phyloP scores from a whole-genome alignment of 2,329 filamentous ascomycete genomes.

The Colletotrichum kahawae region DNA sequence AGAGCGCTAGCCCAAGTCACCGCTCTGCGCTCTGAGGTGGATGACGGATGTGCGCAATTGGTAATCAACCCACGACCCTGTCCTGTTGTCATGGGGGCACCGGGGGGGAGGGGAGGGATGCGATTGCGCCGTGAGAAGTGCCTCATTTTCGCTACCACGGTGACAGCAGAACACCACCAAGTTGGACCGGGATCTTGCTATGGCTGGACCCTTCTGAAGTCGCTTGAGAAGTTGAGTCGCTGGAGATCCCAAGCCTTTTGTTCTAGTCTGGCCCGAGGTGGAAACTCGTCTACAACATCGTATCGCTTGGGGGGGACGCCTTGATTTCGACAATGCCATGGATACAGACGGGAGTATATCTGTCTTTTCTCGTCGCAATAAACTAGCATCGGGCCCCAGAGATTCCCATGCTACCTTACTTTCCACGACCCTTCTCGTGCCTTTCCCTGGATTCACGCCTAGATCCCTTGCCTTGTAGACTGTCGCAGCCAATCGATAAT shows the following conservation, averaged over 20 bases:
- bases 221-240: not conserved
- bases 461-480: not conserved
- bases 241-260: not conserved
- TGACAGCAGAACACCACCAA: conserved; percentile 1
- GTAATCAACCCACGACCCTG: conserved; percentile 3
- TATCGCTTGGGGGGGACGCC: not conserved
- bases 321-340: not conserved
- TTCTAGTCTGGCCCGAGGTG: not conserved
- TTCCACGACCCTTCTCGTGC: not conserved
- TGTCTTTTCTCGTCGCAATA: not conserved
- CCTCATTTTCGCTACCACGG: conserved; percentile 13
- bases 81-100: not conserved
- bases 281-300: not conserved
- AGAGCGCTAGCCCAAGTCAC: not conserved
- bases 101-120: not conserved
- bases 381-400: not conserved
- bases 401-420: not conserved
- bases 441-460: not conserved
- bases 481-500: not conserved
- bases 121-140: not conserved
- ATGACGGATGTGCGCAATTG: conserved; percentile 8
- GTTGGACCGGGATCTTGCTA: not conserved
- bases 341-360: not conserved
- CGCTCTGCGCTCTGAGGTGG: not conserved
- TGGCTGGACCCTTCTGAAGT: not conserved